Evolutionary conservation across 192 early-diverging fungal genomes (phyloP).

Genomic region (Podila minutissima): DNA sequence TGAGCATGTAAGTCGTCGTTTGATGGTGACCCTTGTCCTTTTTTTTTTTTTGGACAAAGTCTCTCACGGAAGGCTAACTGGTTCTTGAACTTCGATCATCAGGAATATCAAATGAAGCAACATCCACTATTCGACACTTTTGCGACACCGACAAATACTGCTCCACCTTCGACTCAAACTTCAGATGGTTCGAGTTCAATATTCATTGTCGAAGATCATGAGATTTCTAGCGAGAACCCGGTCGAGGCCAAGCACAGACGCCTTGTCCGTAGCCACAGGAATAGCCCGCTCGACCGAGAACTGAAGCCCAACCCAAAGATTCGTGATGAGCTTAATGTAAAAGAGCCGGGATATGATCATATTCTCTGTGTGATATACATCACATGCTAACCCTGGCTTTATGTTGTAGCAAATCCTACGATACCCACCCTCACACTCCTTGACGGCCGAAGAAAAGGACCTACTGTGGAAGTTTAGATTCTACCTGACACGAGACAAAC

Average conservation of each 20-base stretch:
- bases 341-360: not conserved
- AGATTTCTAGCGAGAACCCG: constrained; percentile 90
- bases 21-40: no score
- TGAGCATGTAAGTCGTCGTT: constrained; percentile 70
- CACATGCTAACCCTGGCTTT: not conserved
- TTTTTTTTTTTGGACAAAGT: not conserved
- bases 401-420: constrained; percentile 78
- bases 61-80: not conserved
- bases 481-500: constrained; percentile 93
- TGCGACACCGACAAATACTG: constrained; percentile 7
- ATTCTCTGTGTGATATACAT: not conserved
- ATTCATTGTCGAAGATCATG: constrained; percentile 81
- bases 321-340: constrained; percentile 94
- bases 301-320: constrained; percentile 97
- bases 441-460: constrained; percentile 91
- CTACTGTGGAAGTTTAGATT: constrained; percentile 99
- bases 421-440: constrained; percentile 90
- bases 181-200: constrained; percentile 31
- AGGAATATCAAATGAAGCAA: constrained; percentile 65
- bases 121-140: constrained; percentile 15
- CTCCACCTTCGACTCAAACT: constrained; percentile 22
- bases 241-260: constrained; percentile 95
- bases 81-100: not conserved
- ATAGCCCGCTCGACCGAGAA: constrained; percentile 90
- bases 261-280: constrained; percentile 89